These are phyloP conservation scores for Arthromyces matolae DNA, from an alignment of 768 basidiomycete species.

Conservation along the genomic window DNA sequence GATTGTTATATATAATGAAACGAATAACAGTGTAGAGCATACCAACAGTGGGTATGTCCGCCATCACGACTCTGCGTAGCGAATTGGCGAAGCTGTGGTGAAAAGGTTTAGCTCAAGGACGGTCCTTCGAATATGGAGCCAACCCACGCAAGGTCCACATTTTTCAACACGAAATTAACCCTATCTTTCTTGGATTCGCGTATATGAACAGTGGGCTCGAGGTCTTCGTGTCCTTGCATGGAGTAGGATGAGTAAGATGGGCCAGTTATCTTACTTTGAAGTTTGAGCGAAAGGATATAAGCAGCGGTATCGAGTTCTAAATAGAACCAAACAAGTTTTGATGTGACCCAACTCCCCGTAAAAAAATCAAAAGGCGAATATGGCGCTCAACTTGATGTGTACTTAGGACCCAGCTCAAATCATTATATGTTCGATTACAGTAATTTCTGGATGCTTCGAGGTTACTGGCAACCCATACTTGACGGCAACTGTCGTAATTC, in stretches of 20 bases:
- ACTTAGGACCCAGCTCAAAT: no score
- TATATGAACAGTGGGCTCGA: slow-evolving; percentile 75
- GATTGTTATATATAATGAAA: not conserved
- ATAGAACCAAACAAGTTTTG: no score
- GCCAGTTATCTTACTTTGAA: not conserved
- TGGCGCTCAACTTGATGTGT: no score
- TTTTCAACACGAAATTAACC: slow-evolving; percentile 90
- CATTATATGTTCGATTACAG: no score
- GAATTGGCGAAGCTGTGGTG: slow-evolving; percentile 84
- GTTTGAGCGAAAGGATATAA: not conserved
- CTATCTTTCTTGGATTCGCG: slow-evolving; percentile 80
- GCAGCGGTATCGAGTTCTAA: no score
- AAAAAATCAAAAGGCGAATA: no score
- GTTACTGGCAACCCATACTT: no score
- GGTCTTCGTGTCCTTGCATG: slow-evolving; percentile 41
- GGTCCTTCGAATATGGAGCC: slow-evolving; percentile 6
- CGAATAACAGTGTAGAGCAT: slow-evolving; percentile 26
- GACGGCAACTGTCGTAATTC: no score
- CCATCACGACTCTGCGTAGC: slow-evolving; percentile 88
- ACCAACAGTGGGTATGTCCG: slow-evolving; percentile 96
- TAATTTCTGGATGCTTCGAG: no score
- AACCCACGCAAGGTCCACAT: slow-evolving; percentile 91
- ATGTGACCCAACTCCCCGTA: no score
- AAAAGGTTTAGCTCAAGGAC: slow-evolving; percentile 8
- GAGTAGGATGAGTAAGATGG: not conserved